Percentiles rank a stretch among this genome's conserved stretches.
These are phyloP conservation scores for Cymbopogon flexuosus DNA, from an alignment of 202 grass and related monocot genomes.

Conservation along the genomic window DNA sequence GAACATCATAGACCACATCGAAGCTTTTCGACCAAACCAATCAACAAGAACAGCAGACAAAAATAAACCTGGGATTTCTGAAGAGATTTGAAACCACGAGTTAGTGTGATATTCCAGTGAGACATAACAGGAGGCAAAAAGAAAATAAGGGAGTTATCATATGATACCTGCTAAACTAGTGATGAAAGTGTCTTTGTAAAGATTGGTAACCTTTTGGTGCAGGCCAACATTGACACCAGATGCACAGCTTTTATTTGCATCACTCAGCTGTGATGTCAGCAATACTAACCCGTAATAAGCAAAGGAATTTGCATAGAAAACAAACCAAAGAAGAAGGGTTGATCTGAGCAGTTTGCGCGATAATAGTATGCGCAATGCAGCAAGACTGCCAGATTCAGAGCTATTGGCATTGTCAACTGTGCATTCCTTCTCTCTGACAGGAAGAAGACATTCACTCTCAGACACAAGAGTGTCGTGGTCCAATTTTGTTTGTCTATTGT, in stretches of 20 bases:
- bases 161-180: conserved; percentile 71
- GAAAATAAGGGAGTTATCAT: not conserved
- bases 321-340: conserved; percentile 81
- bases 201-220: conserved; percentile 30
- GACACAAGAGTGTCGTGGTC: conserved; percentile 26
- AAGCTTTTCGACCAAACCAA: conserved; percentile 68
- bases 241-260: conserved; percentile 41
- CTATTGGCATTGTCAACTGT: conserved; percentile 9
- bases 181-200: conserved; percentile 79
- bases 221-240: conserved; percentile 17
- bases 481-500: conserved; percentile 15
- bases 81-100: not conserved
- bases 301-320: conserved; percentile 75
- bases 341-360: conserved; percentile 53
- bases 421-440: conserved; percentile 23
- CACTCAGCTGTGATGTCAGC: conserved; percentile 58
- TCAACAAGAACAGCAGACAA: conserved; percentile 61
- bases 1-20: conserved; percentile 69
- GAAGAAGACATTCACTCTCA: conserved; percentile 49
- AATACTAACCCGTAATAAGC: conserved; percentile 81
- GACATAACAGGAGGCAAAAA: not conserved
- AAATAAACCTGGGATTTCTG: conserved; percentile 79
- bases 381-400: conserved; percentile 35
- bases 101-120: conserved; percentile 8
- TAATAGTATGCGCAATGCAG: conserved; percentile 45